Evolutionary conservation across 805 yeast species (phyloP), one percentile per base, ranked within the genome.

Genomic region (Lipomyces mesembrius): DNA sequence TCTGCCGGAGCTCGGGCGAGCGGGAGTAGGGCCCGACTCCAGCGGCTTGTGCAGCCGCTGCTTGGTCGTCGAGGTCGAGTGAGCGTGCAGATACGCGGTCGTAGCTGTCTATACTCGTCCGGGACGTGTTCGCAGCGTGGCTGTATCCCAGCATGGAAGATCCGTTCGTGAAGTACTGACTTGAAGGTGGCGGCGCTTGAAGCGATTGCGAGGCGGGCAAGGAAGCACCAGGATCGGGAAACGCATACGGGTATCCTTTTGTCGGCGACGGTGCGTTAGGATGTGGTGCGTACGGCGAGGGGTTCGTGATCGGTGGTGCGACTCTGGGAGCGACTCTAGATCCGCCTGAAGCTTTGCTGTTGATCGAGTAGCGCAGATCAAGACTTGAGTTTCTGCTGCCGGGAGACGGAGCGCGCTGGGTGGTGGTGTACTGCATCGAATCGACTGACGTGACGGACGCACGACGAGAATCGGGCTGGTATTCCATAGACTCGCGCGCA

Each of bases 1-100:
- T 72, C 62, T 68, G 71, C 20, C 74, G 65, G n/a, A 72, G 68
- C 58, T 71, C 74, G 20, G 74, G 73, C 43, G 73, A 71, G 14
- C 74, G 73, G 8, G 70, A 64, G 58, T 72, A 72, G 25, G 71
- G 70, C n/a, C 68, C 64, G 14, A 34, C 37, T 17, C 66, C 60
- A 14, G 39, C 39, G 32, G 37, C 20, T 12, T 35, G 57, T 37
- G 55, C 60, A 29, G 55, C 55, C 9, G 59, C 53, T 20, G 59
- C 55, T 12, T 51, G 20, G 20, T 67, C 68, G 46, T 67, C 68
- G 22, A 65, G 62, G 51, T 67, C 66, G 39, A 63, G 39, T 20
- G 64, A 60, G 32, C 67, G 51, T 1, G 61, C 60, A 27, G 59
- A 39, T 46, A 52, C 34, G 17, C 70, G 61, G 55, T 61, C 68